Evolutionary conservation across 2,329 filamentous ascomycete species (phyloP).

Genomic region (Dissoconium aciculare): DNA sequence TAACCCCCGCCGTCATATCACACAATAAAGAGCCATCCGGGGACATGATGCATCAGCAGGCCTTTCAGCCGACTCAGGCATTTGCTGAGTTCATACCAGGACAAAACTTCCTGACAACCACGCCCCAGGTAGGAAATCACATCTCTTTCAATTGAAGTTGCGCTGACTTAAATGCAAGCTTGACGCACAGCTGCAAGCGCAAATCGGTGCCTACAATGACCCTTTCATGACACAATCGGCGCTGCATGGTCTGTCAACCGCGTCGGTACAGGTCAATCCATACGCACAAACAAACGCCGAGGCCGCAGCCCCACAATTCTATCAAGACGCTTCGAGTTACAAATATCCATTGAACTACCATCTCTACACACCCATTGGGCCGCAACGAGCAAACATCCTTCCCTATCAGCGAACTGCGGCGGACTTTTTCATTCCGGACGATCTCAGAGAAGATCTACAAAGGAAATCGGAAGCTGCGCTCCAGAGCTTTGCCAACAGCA

Average conservation of each 20-base stretch:
- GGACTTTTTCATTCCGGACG: conserved; percentile 83
- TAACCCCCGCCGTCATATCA: conserved; percentile 25
- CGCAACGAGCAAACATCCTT: conserved; percentile 65
- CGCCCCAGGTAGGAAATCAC: conserved; percentile 25
- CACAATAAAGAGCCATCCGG: conserved; percentile 33
- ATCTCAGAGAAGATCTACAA: conserved; percentile 73
- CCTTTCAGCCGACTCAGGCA: conserved; percentile 30
- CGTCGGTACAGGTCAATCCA: conserved; percentile 40
- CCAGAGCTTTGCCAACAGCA: conserved; percentile 60
- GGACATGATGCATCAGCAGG: conserved; percentile 26
- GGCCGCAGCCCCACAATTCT: conserved; percentile 51
- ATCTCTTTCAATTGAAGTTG: no score
- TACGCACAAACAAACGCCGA: conserved; percentile 59
- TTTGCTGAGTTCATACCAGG: conserved; percentile 40
- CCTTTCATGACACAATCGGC: conserved; percentile 26
- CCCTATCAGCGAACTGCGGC: conserved; percentile 76
- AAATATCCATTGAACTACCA: conserved; percentile 66
- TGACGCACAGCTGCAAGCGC: conserved; percentile 17
- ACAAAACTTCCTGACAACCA: conserved; percentile 36
- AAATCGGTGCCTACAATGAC: conserved; percentile 27
- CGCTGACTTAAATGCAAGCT: no score
- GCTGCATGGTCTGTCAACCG: conserved; percentile 17
- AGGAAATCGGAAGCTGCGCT: conserved; percentile 74
- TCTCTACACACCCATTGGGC: conserved; percentile 74
- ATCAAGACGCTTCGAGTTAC: conserved; percentile 42